Base-by-base conservation (phyloP, 116 monocot species). In the Phalaenopsis hybrid region DNA sequence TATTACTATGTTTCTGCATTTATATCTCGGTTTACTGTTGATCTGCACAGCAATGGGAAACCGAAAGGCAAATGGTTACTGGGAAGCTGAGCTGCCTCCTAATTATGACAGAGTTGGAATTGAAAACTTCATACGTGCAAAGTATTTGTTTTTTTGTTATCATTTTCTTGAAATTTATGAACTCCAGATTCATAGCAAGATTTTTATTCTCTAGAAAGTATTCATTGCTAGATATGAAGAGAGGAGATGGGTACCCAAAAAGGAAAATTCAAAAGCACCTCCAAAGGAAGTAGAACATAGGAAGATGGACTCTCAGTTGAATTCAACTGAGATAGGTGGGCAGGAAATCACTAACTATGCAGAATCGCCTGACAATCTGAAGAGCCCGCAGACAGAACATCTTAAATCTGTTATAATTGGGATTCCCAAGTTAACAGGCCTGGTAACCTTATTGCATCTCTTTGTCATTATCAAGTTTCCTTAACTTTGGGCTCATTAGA, bases 51-150 rank as follows among this genome's bases (percentile, higher is more conserved):
- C 93, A 86, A 98, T 95, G 95, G 98, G 98, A 81, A 99, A 99
- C 85, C 92, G 92, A 76, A 92, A 87, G 86, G 85, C 98, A 84
- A 99, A 99, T 85, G 87, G 78, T 80, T 95, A 89, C 74, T 99
- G 95, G 95, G 98, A 99, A 88, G 95, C 92, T 25, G 93, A 99
- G 87, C 85, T 99, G 25, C 98, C 95, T 81, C 89, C 90, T 67
- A 91, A 99, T 59, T 95, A 99, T 82, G 98, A 93, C 80, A 93
- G 95, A 86, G 93, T 90, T 82, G 95, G 93, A 78, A 95, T 99
- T 79, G 98, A 95, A 77, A 95, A 93, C 83, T 98, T 98, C 76
- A 95, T 98, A 69, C 95, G 92, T 69, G 92, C 93, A 79, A 98
- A 98, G 98, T 98, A 95, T 79, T 79, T 44, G 67, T 18, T 55